Evolutionary conservation across 2,329 filamentous ascomycete species (phyloP), one percentile per base, ranked within the genome.

Genomic region (Calonectria hawksworthii): DNA sequence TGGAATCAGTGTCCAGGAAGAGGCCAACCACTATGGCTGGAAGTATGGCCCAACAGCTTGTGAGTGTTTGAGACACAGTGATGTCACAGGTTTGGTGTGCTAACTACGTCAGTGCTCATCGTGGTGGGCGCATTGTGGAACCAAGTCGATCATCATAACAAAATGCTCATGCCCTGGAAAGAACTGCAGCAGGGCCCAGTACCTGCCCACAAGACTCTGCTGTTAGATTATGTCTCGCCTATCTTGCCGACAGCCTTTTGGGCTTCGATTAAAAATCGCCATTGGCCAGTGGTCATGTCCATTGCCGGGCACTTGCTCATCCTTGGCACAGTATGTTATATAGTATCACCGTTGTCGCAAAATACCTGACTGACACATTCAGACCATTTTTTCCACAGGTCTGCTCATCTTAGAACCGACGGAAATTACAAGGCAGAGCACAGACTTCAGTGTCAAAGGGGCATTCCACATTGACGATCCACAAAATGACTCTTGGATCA

Each of bases 141-240:
- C n/a, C 83, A 84, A 65, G 76, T 84, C 23, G 82, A 84, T 61
- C 77, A 82, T 50, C 28, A 76, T 16, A 79, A 70, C 70, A 84
- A 83, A 69, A 70, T 77, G 34, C 44, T 79, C 13, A 74, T 77
- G 44, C 81, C 83, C 2, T 84, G 83, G 83, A 75, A 75, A 18
- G 77, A 78, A 41, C 72, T 84, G 14, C 70, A 73, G n/a, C 64
- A 66, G 32, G 80, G 78, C 6, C 76, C 78, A 1, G 47, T 70
- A 3, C 26, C 68, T 2, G 68, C 75, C 8, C 63, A 76, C 21
- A 78, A 77, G 68, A 80, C 81, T 14, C 41, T 84, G 4, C 68
- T 82, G 2, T 72, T 83, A n/a, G 82, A 84, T 59, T 84, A 83
- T 63, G 68, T 83, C 3, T 83, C 83, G 2, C 81, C 82, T 16